Percentiles rank a stretch among this genome's conserved stretches.
phyloP scores from a whole-genome alignment of 2,329 filamentous ascomycete genomes.

The Colletotrichum sp. region DNA sequence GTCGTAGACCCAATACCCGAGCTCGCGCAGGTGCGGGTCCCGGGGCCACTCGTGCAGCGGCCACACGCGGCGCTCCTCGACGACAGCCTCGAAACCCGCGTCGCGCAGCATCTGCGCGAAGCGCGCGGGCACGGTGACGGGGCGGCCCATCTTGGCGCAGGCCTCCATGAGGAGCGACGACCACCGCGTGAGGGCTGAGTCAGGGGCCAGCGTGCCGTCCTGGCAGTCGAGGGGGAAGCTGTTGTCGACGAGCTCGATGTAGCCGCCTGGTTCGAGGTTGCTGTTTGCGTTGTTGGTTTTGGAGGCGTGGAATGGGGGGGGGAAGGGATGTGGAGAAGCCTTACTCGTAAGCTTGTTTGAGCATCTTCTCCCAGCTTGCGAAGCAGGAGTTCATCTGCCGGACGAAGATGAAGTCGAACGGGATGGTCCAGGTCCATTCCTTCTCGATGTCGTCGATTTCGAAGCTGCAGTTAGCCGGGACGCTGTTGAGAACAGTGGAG shows the following conservation, averaged over 20 bases:
- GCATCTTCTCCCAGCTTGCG: slow-evolving; percentile 25
- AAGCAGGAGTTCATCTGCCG: no score
- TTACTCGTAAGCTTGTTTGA: slow-evolving; percentile 27
- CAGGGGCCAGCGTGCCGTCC: slow-evolving; percentile 33
- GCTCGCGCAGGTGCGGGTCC: no score
- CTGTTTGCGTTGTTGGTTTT: no score
- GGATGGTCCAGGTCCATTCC: no score
- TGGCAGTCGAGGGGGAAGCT: slow-evolving; percentile 31
- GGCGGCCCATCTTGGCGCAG: slow-evolving; percentile 31
- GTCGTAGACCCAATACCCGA: no score
- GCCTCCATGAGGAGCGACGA: slow-evolving; percentile 33
- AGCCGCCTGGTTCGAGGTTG: slow-evolving; percentile 36
- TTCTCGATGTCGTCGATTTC: no score
- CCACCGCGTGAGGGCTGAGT: slow-evolving; percentile 33
- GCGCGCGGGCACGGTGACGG: slow-evolving; percentile 26
- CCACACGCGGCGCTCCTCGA: slow-evolving; percentile 33
- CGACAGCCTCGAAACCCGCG: slow-evolving; percentile 39
- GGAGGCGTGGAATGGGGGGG: no score
- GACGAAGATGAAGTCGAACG: no score
- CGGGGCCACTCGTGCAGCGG: no score
- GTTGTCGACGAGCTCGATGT: slow-evolving; percentile 35
- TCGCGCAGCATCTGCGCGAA: slow-evolving; percentile 29
- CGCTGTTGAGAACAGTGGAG: no score
- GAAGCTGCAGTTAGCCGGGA: no score
- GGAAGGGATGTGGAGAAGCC: no score